A percentile compares a stretch with the other conserved stretches of the same genome.
These are phyloP conservation scores for Suhomyces chickasaworum DNA, from an alignment of 1,139 yeast genomes.

Conservation along the genomic window DNA sequence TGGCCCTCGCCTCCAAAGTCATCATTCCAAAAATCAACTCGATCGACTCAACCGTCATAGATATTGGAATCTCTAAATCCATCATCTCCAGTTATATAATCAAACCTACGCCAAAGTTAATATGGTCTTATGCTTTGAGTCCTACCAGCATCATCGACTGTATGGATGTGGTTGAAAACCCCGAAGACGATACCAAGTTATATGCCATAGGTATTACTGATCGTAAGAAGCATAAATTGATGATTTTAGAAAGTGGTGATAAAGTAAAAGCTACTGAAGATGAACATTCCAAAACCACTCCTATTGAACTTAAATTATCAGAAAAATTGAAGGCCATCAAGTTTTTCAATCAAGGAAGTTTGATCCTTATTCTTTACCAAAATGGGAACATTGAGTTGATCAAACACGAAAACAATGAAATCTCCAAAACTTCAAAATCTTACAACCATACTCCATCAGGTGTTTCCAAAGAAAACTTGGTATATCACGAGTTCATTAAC, in stretches of 20 bases:
- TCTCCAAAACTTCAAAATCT: constrained; percentile 6
- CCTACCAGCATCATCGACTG: constrained; percentile 57
- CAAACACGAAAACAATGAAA: constrained; percentile 20
- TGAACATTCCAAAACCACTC: constrained; percentile 20
- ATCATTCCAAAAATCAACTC: constrained; percentile 33
- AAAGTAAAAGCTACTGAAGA: constrained; percentile 14
- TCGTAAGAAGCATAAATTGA: constrained; percentile 44
- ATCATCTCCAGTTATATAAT: constrained; percentile 70
- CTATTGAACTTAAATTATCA: constrained; percentile 22
- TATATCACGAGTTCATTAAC: constrained; percentile 28
- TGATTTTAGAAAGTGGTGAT: constrained; percentile 31
- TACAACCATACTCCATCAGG: constrained; percentile 9
- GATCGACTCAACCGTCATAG: constrained; percentile 34
- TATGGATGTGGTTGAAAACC: constrained; percentile 38
- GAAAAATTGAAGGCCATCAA: constrained; percentile 38
- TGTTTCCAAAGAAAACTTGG: constrained; percentile 16
- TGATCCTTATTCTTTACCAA: constrained; percentile 41
- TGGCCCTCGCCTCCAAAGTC: constrained; percentile 32
- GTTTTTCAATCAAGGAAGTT: constrained; percentile 32
- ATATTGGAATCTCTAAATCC: constrained; percentile 76
- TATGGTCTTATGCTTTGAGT: constrained; percentile 72
- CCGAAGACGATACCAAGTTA: constrained; percentile 21
- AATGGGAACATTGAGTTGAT: constrained; percentile 47
- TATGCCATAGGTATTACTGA: constrained; percentile 51
- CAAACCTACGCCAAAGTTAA: constrained; percentile 77